Evolutionary conservation across 2,329 filamentous ascomycete genomes (phyloP), one percentile per base, ranked within the genome.

Genomic region (Neonectria ditissima): DNA sequence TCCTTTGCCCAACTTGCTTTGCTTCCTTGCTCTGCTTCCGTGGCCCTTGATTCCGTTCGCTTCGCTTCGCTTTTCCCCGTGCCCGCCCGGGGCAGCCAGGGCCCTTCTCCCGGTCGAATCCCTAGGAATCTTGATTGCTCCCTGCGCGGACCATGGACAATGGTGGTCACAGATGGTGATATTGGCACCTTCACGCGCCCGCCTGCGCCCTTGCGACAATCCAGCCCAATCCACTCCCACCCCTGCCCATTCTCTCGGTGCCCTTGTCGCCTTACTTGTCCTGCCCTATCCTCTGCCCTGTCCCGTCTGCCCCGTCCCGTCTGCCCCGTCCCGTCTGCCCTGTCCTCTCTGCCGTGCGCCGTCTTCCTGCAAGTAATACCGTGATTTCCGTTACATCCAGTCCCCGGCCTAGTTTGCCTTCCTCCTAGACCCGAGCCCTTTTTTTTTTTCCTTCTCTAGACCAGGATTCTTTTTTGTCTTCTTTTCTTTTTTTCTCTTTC

Each of bases 301-400:
- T 5, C 14, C 34, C n/a, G 4, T 26, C 34, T 37, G 14, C 34
- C 34, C 34, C n/a, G 34, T 37, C 34, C 34, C n/a, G n/a, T n/a
- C 34, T 41, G 13, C 47, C 34, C 34, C n/a, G 14, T 14, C 34
- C 34, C n/a, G 34, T 37, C 34, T 37, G 14, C 34, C 34, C 34
- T 37, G 34, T 37, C 34, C 34, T 37, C 34, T 37, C 34, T 41
- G 13, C 47, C 34, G 37, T 51, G 41, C 28, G 30, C 45, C 34
- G 32, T 39, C 37, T 47, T 58, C 47, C 47, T 58, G 55, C 55
- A 58, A 48, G 55, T 52, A 58, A 58, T 58, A 52, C 47, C 47
- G 47, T 52, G 45, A 52, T 58, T 37, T 34, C 47, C 47, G 55
- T 52, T 52, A 32, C 55, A 48, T 37, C 41, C 47, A 41, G 24